Percentiles rank a stretch among this genome's conserved stretches.
Evolutionary conservation across 495 filamentous ascomycete species (phyloP).

Genomic region (Tuber borchii): DNA sequence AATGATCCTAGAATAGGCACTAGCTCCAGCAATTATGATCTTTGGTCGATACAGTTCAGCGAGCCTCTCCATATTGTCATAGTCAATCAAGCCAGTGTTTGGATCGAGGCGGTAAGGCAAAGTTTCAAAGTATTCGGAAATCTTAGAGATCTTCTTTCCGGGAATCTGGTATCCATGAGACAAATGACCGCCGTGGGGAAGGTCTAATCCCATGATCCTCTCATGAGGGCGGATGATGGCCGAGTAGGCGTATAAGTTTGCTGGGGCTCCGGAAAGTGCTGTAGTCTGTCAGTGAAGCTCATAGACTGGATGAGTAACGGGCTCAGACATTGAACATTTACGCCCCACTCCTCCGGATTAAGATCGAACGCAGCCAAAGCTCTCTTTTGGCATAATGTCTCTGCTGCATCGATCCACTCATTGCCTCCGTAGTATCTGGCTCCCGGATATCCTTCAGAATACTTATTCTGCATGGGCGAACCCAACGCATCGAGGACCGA

Average conservation of each 20-base stretch:
- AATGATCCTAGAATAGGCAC: conserved; percentile 88
- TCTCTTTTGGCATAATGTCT: conserved; percentile 80
- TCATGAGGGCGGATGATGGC: conserved; percentile 88
- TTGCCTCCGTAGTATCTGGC: conserved; percentile 97
- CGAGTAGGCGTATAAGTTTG: conserved; percentile 92
- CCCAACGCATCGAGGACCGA: conserved; percentile 93
- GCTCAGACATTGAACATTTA: conserved; percentile 80
- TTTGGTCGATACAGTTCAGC: conserved; percentile 86
- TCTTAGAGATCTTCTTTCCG: conserved; percentile 94
- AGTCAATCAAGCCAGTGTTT: conserved; percentile 87
- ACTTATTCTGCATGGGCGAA: conserved; percentile 99
- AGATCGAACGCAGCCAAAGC: conserved; percentile 81
- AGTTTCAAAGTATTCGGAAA: conserved; percentile 99
- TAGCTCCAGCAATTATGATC: conserved; percentile 89
- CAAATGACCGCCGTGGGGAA: conserved; percentile 92
- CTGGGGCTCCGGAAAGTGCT: conserved; percentile 93
- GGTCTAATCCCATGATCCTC: conserved; percentile 91
- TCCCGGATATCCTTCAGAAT: conserved; percentile 96
- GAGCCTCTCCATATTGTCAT: conserved; percentile 76
- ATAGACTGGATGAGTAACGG: background rate
- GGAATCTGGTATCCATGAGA: conserved; percentile 98
- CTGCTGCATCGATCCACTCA: conserved; percentile 85
- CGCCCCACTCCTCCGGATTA: conserved; percentile 83
- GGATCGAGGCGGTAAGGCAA: conserved; percentile 88
- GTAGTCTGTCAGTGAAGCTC: conserved; percentile 19